Evolutionary conservation across 306 rosid genomes (phyloP), one percentile per base, ranked within the genome.

Genomic region (Cucurbita moschata): DNA sequence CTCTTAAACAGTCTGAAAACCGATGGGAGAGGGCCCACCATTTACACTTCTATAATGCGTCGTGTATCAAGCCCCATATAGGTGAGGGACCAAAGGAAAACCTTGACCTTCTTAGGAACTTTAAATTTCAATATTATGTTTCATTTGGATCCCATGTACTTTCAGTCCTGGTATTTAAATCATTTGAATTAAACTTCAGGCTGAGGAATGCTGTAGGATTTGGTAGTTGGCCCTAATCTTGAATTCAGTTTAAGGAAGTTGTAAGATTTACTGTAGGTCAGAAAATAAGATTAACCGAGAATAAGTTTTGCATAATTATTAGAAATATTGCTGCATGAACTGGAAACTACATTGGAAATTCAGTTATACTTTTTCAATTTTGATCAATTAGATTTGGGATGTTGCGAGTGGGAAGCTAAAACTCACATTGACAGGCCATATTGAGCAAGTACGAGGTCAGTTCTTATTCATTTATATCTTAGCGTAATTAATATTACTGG

Each of bases 341-440:
- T 38, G 26, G 13, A 37, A 15, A 13, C 38, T 7, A 38, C 23
- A 62, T 14, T 62, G 69, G 6, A 38, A 62, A 15, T 62, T 5
- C 53, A 18, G 35, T 10, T 43, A 65, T 18, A 56, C 52, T 12
- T 52, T 64, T 19, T 61, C 13, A 51, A 56, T 79, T 83, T 78
- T 83, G 69, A 75, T 77, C 82, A 53, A 77, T 74, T 83, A 94
- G 99, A 89, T 94, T 80, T 94, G 99, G 99, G 99, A 94, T 81
- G 85, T 94, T 82, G 99, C 86, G 72, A 89, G 84, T 76, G 99
- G 97, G 66, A 87, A 79, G 63, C 82, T 94, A 62, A 90, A 94
- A 75, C 97, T 94, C 81, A 89, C 99, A 55, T 77, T 91, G 77
- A 94, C 99, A 10, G 99, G 99, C 69, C 99, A 94, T 71, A 94